Base-by-base conservation (phyloP, 2,329 filamentous ascomycete genomes). In the Xylaria digitata region DNA sequence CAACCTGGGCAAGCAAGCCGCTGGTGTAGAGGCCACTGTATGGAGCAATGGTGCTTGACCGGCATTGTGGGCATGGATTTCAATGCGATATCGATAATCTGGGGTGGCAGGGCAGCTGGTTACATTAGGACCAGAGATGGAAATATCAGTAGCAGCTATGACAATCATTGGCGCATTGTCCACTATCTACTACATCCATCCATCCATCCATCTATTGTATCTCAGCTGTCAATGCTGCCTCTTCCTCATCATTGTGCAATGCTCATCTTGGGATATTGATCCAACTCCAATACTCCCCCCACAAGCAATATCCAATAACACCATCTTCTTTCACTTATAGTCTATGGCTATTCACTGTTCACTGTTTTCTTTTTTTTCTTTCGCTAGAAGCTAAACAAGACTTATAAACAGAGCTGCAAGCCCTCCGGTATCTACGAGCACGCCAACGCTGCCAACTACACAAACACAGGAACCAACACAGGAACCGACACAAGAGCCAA, bases 391-490 rank as follows among this genome's bases (percentile, higher is more conserved):
- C 66, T 69, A 61, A 55, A 57, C 17, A 45, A 49, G 34, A 59
- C 61, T 50, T 52, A 46, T 42, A 15, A 70, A 60, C 57, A 73
- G 74, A 61, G 63, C 67, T 42, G 66, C 61, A 59, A 71, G 63
- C 59, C 61, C 66, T 21, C 73, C 70, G 40, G 48, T 56, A 26
- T 65, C 67, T 46, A 50, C 60, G 23, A 60, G 40, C 45, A 45
- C 64, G 57, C 49, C 66, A 40, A 55, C 54, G 19, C 61, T 61
- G 37, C 55, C 70, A 54, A 45, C 60, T 23, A 40, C 52, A 43
- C 49, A 63, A 53, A 61, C 8, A 54, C 53, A 61, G 26, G 26
- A 26, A 26, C 26, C 26, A 26, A 26, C 26, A 26, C 26, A 26
- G 26, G 26, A 26, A 26, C 26, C 26, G 45, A 63, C 8, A 54